Evolutionary conservation across 1,139 yeast genomes (phyloP).

Genomic region (Yamadazyma dushanensis): DNA sequence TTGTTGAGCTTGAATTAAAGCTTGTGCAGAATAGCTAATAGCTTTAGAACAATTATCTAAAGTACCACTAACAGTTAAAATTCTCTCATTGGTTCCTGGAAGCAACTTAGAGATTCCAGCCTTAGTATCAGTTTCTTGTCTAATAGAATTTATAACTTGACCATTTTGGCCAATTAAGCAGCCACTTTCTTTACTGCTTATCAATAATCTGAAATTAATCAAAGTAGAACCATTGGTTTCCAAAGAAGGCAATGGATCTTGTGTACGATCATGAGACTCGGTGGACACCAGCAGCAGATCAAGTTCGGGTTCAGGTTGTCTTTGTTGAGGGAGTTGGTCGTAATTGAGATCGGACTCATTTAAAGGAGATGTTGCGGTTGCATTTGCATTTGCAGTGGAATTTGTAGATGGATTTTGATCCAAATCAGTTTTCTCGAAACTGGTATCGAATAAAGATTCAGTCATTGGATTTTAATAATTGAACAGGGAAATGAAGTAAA

Average conservation of each 20-base stretch:
- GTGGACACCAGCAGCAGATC: conserved; percentile 1
- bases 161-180: conserved; percentile 90
- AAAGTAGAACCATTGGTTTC: conserved; percentile 32
- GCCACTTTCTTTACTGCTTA: conserved; percentile 88
- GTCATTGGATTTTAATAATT: conserved; percentile 27
- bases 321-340: not conserved
- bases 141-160: conserved; percentile 70
- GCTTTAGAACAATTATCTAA: conserved; percentile 74
- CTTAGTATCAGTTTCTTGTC: conserved; percentile 77
- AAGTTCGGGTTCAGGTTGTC: not conserved
- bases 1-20: conserved; percentile 33
- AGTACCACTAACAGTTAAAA: conserved; percentile 79
- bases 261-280: not conserved
- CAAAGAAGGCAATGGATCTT: conserved; percentile 6
- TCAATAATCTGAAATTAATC: conserved; percentile 65
- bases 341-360: conserved; percentile 10
- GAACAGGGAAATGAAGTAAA: not conserved
- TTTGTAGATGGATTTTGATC: conserved; percentile 16
- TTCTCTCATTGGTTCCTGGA: conserved; percentile 82
- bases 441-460: conserved; percentile 39
- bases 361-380: too few species aligned
- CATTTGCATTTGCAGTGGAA: too few species aligned
- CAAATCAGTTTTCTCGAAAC: conserved; percentile 18
- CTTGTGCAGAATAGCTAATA: conserved; percentile 67
- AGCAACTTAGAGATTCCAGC: conserved; percentile 87